Base-by-base conservation (phyloP, 148 eudicot genomes). In the Diospyros kaki region DNA sequence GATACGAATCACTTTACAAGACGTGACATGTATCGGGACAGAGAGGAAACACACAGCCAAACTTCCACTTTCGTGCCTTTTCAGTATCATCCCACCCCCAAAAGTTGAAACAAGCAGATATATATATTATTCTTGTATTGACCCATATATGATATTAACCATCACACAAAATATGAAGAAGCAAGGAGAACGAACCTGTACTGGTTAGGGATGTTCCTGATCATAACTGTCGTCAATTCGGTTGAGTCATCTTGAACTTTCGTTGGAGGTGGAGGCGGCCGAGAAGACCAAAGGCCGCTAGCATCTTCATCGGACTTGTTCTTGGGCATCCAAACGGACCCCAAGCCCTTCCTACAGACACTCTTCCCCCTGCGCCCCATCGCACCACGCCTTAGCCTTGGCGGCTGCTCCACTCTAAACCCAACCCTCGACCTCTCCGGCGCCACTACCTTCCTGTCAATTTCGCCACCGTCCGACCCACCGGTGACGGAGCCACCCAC, bases 161-260 rank as follows among this genome's bases (percentile, higher is more conserved):
- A 48, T 4, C 52, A 48, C 52, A 48, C 52, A 48, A 0, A 48
- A 48, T 28, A 28, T 28, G 28, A 28, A 28, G 28, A 28, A 28
- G 28, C 28, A 55, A 1, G 2, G 45, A 12, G 38, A 28, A 3
- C 0, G 7, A 5, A 81, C 84, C 84, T 81, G 43, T 60, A 63
- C 58, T 73, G 71, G 14, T 81, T 81, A 1, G 84, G 84, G 18
- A 81, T 81, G 55, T 81, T 81, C n/a, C 68, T 81, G 9, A 81
- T 77, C 84, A 81, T 81, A 1, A 81, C 61, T 4, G 80, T 73
- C 0, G 83, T 68, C 14, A 40, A 14, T 68, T 5, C 11, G 41
- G 1, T 12, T 17, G 18, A 50, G 18, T 28, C 56, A 9, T 48
- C 56, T 28, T 2, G 6, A 41, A 45, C n/a, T 8, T 1, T 43